Evolutionary conservation across 441 rosid species (phyloP), one percentile per base, ranked within the genome.

Genomic region (Viola pubescens): DNA sequence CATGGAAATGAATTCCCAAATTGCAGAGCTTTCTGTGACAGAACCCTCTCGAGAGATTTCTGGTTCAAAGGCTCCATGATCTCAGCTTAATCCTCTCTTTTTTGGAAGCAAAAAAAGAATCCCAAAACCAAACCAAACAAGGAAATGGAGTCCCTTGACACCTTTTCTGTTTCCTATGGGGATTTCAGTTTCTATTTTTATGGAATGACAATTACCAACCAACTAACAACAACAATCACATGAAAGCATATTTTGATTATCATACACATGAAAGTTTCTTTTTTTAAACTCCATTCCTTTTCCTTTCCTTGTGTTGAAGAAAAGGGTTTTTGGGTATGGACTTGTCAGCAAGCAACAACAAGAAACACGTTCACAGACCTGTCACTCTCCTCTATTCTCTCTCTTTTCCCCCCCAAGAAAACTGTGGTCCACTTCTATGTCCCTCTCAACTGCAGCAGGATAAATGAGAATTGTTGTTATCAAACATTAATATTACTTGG

Each of bases 1-100:
- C 97, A 89, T 46, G 91, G 76, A 79, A 89, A 87, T 64, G 98
- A 92, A 70, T 66, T 82, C 0, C 97, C 91, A 80, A 87, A 84
- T 71, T 86, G 90, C 67, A 87, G 56, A 60, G 96, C 98, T 69
- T 54, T 89, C 67, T 87, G 96, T 63, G 96, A 89, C 52, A 92
- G 78, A 9, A 84, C 71, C 67, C 87, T 92, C 70, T 92, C 96
- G 13, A 92, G 62, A 51, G 83, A 76, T 81, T 82, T 92, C 70
- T 72, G 79, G 47, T 62, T 73, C 52, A 71, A n/a, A 37, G 75
- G 55, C 70, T 79, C 79, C 84, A 78, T 75, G 6, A 65, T 48
- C 64, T 44, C 48, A 3, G 38, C 5, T 43, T 7, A 45, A 45
- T 38, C 6, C 6, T 14, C 12, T 43, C 3, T 9, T 13, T 57